Evolutionary conservation across 768 basidiomycete species (phyloP).

Genomic region (Macrolepiota fuliginosa): DNA sequence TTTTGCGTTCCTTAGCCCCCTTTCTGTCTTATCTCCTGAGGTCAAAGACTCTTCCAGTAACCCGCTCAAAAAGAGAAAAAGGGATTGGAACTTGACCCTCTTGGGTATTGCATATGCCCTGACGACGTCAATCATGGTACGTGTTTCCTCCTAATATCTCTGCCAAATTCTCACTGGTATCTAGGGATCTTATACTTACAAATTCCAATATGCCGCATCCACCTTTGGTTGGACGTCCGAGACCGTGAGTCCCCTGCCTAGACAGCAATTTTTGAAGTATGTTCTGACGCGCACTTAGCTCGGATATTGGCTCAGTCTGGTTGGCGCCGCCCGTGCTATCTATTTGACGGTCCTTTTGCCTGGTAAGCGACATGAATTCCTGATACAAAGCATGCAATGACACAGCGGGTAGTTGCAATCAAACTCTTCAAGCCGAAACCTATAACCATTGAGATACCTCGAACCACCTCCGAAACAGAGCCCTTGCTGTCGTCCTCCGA

Average conservation of each 20-base stretch:
- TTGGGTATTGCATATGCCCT: conserved; percentile 53
- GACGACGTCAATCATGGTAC: conserved; percentile 45
- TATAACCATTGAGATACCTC: conserved; percentile 21
- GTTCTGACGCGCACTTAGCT: conserved; percentile 35
- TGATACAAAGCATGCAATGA: neutral
- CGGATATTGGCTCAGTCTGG: conserved; percentile 68
- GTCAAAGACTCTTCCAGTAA: conserved; percentile 24
- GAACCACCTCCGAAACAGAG: conserved; percentile 23
- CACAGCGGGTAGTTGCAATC: conserved; percentile 44
- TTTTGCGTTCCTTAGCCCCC: conserved; percentile 68
- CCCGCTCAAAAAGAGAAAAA: conserved; percentile 36
- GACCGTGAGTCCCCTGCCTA: conserved; percentile 37
- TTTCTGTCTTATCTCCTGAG: conserved; percentile 60
- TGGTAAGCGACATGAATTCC: conserved; percentile 34
- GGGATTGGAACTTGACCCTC: conserved; percentile 67
- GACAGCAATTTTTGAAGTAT: neutral
- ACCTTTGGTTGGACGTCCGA: conserved; percentile 69
- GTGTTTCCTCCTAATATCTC: conserved; percentile 8
- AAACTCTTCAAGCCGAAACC: conserved; percentile 48
- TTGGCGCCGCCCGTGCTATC: conserved; percentile 51
- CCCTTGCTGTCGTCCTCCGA: conserved; percentile 28
- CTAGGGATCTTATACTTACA: conserved; percentile 56
- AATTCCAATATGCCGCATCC: conserved; percentile 63
- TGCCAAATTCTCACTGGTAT: neutral
- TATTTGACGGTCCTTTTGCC: conserved; percentile 60